Conservation (phyloP, 2,329 filamentous ascomycete species). For the Botrytis elliptica region DNA sequence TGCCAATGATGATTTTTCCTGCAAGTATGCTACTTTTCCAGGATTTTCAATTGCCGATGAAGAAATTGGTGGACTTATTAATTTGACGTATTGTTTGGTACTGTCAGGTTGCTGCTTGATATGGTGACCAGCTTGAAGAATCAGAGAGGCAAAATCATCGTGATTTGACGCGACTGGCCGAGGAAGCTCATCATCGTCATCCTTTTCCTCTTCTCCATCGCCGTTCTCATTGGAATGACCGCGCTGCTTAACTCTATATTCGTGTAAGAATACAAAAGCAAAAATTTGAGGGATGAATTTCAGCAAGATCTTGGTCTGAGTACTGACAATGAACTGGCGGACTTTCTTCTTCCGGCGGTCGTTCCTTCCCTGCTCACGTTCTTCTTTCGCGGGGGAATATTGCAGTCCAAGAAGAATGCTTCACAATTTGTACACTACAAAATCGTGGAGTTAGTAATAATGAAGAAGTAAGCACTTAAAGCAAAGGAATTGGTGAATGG, state of each 20-base stretch:
- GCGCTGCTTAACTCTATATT: background rate
- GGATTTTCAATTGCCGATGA: slow-evolving; percentile 95
- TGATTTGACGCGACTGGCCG: slow-evolving; percentile 57
- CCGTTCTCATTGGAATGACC: slow-evolving; percentile 39
- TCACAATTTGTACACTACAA: slow-evolving; percentile 87
- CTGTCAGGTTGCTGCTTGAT: slow-evolving; percentile 66
- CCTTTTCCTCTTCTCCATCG: slow-evolving; percentile 46
- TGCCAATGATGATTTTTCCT: slow-evolving; percentile 93
- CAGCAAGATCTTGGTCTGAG: background rate
- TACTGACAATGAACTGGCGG: slow-evolving; percentile 17
- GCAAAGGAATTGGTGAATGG: background rate
- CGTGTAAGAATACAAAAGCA: background rate
- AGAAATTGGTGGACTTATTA: slow-evolving; percentile 97
- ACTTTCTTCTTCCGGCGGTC: slow-evolving; percentile 67
- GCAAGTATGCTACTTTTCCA: slow-evolving; percentile 88
- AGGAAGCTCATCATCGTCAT: slow-evolving; percentile 39
- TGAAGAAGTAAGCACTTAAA: background rate
- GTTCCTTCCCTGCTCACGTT: slow-evolving; percentile 67
- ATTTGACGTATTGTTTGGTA: slow-evolving; percentile 75
- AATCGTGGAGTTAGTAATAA: background rate
- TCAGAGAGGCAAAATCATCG: slow-evolving; percentile 78
- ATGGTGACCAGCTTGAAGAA: slow-evolving; percentile 72
- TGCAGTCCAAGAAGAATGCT: slow-evolving; percentile 96
- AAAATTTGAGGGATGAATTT: background rate
- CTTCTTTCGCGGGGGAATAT: slow-evolving; percentile 89